Evolutionary conservation across 176 grass and related monocot genomes (phyloP).

Genomic region (Eleusine coracana): DNA sequence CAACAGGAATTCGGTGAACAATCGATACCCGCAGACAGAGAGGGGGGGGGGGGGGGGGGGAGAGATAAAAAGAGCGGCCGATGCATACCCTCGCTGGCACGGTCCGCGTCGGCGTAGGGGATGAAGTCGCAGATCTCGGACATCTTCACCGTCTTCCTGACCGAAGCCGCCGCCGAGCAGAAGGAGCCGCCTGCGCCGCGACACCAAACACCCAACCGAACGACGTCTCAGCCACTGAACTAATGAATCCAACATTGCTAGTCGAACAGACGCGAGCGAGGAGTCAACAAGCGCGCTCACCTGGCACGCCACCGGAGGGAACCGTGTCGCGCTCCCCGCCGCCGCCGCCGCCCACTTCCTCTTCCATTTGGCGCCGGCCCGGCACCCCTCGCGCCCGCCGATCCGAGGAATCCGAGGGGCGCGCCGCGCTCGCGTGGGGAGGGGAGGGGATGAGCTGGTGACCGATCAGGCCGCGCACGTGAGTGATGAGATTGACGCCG

Average conservation of each 20-base stretch:
- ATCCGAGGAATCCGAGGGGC: not conserved
- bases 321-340: not conserved
- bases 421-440: no score
- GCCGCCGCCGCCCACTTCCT: not conserved
- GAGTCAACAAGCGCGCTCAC: not conserved
- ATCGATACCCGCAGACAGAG: no score
- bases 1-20: not conserved
- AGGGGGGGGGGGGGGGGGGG: no score
- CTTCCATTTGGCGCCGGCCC: not conserved
- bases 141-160: constrained; percentile 55
- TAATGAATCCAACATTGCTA: not conserved
- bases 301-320: not conserved
- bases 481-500: not conserved
- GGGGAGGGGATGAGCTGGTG: not conserved
- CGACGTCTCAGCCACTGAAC: not conserved
- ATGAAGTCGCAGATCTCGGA: constrained; percentile 44
- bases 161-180: not conserved
- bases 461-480: not conserved
- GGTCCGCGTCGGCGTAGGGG: not conserved
- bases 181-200: not conserved
- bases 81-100: constrained; percentile 1
- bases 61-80: no score
- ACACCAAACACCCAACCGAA: not conserved
- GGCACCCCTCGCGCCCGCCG: not conserved
- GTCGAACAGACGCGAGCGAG: not conserved